phyloP scores from a whole-genome alignment of 371 early-diverging fungal species.

The Massospora cicadina region DNA sequence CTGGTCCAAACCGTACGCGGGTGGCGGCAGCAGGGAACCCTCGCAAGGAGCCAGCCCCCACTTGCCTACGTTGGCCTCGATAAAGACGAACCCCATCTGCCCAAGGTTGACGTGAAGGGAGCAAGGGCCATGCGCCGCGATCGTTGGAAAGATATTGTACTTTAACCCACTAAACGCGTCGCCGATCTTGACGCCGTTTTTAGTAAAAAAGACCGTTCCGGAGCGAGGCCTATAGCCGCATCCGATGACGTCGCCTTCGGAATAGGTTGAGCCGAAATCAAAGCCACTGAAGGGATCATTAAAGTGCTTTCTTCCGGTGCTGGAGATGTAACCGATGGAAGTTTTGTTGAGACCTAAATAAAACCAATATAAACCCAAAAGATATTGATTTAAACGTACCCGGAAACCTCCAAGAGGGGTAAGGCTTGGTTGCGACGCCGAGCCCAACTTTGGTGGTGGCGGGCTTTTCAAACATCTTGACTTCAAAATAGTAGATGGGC shows the following conservation, averaged over 20 bases:
- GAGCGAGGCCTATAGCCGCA: slow-evolving; percentile 55
- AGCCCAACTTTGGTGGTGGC: slow-evolving; percentile 32
- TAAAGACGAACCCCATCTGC: slow-evolving; percentile 40
- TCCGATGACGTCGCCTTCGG: slow-evolving; percentile 56
- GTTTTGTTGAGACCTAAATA: slow-evolving; percentile 34
- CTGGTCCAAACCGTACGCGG: slow-evolving; percentile 35
- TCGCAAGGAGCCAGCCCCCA: slow-evolving; percentile 60
- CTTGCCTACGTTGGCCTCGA: slow-evolving; percentile 69
- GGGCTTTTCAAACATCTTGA: slow-evolving; percentile 47
- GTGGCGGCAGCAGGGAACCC: slow-evolving; percentile 41
- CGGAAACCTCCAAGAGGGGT: slow-evolving; percentile 41
- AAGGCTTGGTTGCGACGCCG: slow-evolving; percentile 50
- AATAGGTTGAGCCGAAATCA: slow-evolving; percentile 34
- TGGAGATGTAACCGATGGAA: slow-evolving; percentile 48
- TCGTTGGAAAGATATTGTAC: slow-evolving; percentile 38
- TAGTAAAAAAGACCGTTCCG: slow-evolving; percentile 59
- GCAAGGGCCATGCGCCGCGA: slow-evolving; percentile 43
- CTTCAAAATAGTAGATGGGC: slow-evolving; percentile 58
- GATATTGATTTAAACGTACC: slow-evolving; percentile 20
- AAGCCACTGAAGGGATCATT: slow-evolving; percentile 43
- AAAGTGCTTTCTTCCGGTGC: slow-evolving; percentile 40
- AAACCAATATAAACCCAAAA: not conserved
- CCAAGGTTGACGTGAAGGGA: slow-evolving; percentile 41
- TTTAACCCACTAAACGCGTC: slow-evolving; percentile 30
- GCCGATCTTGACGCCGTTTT: slow-evolving; percentile 46